Conservation (phyloP, 2,329 filamentous ascomycete species). For the Penicillium sp. region DNA sequence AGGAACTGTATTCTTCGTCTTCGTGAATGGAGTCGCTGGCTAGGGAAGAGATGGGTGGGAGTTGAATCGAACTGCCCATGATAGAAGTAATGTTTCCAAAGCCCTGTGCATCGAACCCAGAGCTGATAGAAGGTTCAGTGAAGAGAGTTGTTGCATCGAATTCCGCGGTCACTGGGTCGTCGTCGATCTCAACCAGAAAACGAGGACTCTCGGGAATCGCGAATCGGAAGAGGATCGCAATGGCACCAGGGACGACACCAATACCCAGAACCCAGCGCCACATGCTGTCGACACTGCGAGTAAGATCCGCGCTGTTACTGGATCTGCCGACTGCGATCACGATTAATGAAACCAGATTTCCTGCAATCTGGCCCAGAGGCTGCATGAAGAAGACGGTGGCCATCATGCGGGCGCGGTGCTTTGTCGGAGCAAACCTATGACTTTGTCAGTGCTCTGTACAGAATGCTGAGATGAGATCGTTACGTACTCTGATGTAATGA, state of each 20-base stretch:
- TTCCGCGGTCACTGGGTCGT: conserved; percentile 60
- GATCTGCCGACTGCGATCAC: conserved; percentile 35
- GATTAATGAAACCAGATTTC: conserved; percentile 61
- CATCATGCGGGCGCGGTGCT: conserved; percentile 67
- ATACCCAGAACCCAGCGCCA: conserved; percentile 69
- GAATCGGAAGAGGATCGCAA: conserved; percentile 67
- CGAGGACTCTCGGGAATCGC: conserved; percentile 66
- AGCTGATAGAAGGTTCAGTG: conserved; percentile 33
- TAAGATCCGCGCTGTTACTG: conserved; percentile 29
- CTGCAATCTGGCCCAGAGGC: conserved; percentile 65
- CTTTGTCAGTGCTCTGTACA: neutral
- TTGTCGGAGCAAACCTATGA: conserved; percentile 52
- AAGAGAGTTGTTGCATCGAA: conserved; percentile 62
- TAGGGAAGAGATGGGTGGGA: conserved; percentile 29
- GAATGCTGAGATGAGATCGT: neutral
- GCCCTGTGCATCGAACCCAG: conserved; percentile 22
- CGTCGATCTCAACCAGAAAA: conserved; percentile 65
- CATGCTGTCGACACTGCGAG: conserved; percentile 56
- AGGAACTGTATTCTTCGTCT: conserved; percentile 19
- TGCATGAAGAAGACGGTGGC: conserved; percentile 70
- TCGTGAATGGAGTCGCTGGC: conserved; percentile 26
- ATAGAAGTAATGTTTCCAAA: conserved; percentile 21
- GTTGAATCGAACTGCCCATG: conserved; percentile 16
- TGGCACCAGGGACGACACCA: conserved; percentile 62
- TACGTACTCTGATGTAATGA: conserved; percentile 67